Conservation (phyloP, 306 rosid species). For the Vigna unguiculata region DNA sequence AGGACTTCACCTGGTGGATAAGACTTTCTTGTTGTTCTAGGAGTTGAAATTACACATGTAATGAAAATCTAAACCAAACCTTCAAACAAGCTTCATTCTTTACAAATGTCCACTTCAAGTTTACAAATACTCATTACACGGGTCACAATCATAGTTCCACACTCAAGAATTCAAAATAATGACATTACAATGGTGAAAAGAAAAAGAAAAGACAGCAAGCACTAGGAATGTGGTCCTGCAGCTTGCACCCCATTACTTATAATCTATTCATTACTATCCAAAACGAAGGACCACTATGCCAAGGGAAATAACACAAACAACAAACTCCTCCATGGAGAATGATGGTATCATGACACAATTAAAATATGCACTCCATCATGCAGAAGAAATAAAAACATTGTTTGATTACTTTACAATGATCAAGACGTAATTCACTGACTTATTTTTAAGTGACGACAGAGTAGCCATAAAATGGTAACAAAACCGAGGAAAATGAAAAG, state of each 20-base stretch:
- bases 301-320: slow-evolving; percentile 33
- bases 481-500: neutral
- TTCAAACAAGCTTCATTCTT: slow-evolving; percentile 8
- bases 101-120: neutral
- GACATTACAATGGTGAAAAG: slow-evolving; percentile 25
- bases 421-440: neutral
- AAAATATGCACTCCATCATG: neutral
- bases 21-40: neutral
- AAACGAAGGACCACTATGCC: slow-evolving; percentile 39
- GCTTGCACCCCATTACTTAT: slow-evolving; percentile 28
- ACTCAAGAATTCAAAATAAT: slow-evolving; percentile 15
- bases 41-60: neutral
- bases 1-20: neutral
- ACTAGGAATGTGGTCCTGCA: slow-evolving; percentile 39
- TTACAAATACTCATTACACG: neutral
- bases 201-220: slow-evolving; percentile 28
- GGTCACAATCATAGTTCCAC: slow-evolving; percentile 3
- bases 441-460: neutral
- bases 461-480: neutral
- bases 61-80: neutral
- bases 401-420: neutral
- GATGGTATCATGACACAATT: slow-evolving; percentile 7
- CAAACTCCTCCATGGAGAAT: neutral
- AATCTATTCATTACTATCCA: slow-evolving; percentile 19
- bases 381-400: neutral